Base-by-base conservation (phyloP, 179 eudicot genomes). In the Spergularia azorica region DNA sequence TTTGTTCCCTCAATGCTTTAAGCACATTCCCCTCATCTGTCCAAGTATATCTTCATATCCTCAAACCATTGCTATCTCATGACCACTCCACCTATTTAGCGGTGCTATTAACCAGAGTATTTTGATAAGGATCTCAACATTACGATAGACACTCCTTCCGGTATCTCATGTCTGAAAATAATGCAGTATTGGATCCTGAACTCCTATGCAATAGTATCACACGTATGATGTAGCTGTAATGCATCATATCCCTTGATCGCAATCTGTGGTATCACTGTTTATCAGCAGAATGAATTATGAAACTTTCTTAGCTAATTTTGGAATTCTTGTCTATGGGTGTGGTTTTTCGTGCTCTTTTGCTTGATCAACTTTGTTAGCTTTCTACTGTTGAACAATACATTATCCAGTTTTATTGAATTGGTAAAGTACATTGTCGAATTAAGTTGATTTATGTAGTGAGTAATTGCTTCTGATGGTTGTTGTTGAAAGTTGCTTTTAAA, bases 321-420 rank as follows among this genome's bases (percentile, higher is more conserved):
- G 76, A 78, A n/a, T 63, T 57, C 48, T 64, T 51, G 13, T 67
- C 72, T 56, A 72, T 61, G 74, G 48, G 48, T 55, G 72, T 64
- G 55, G 67, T 71, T 71, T 62, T 39, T 26, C 41, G 3, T 26
- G 41, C 71, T 56, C 72, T 80, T 75, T 76, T 77, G 67, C 76
- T 80, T 72, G 72, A 78, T 72, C 58, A 72, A 66, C 61, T 78
- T 78, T 78, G 60, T 72, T 78, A 11, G 57, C 71, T 65, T 65
- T 73, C 54, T 65, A 78, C 54, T 43, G 48, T 59, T 65, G 10
- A 78, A 57, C 72, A 56, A 78, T 48, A 72, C 72, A 72, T 78
- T 65, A 38, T 38, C n/a, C 20, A 4, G 66, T 63, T 72, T 41
- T 16, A 8, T 56, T 46, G 43, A 15, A 9, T 55, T 59, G 73